Base-by-base conservation (phyloP, 495 filamentous ascomycete species). In the Penicillium canescens region DNA sequence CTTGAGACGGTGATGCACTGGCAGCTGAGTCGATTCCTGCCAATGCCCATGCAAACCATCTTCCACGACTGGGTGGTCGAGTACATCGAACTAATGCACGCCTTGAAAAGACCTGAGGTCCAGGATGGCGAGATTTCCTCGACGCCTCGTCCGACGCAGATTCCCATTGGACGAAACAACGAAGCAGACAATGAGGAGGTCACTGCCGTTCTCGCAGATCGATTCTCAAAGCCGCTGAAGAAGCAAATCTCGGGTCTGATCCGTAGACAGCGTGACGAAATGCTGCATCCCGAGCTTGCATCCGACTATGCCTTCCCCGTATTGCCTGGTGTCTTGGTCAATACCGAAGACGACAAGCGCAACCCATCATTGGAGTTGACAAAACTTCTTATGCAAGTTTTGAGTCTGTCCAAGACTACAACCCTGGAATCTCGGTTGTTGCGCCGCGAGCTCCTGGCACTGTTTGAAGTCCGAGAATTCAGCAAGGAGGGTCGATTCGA, bases 1-100 rank as follows among this genome's bases (percentile, higher is more conserved):
- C 80, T 99, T 16, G 90, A 96, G 57, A 93, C 86, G 34, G 85
- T 98, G 67, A 97, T 98, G 94, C 90, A 96, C 67, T 99, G 95
- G 95, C 95, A 98, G 68, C 85, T 98, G 54, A 87, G 80, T 50
- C 90, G 89, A 6, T 96, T 96, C 73, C 73, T 99, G 7, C 94
- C 94, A 2, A 56, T 76, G 6, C 82, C 86, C 13, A 83, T 98
- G 60, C 91, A 97, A 62, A 81, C 84, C 16, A 81, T 87, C 49
- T 98, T 99, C 79, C 83, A 92, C 59, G 86, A 97, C 61, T 96
- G 91, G 88, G 80, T 96, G 13, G 82, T 96, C 41, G 92, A 97
- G 68, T 97, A 96, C 72, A 89, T 98, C 58, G 87, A 96, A 58
- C 78, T 96, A 45, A 97, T 99, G 92, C 90, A 97, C 63, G 69